Evolutionary conservation across 352 stramenopile genomes (phyloP).

Genomic region (Peronospora belbahrii): DNA sequence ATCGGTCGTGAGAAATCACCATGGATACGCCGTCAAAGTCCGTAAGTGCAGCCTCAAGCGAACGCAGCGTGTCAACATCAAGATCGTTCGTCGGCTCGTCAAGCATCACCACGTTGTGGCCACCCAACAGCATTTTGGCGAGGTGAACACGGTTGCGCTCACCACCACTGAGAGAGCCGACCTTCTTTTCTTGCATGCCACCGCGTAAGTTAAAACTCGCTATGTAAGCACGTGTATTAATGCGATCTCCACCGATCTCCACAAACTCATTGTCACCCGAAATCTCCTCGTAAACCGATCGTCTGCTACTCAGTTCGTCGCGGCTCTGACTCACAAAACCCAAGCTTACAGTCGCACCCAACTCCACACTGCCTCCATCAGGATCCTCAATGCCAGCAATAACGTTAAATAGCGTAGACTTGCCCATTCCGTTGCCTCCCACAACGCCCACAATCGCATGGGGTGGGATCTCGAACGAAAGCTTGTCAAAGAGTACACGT

Average conservation of each 20-base stretch:
- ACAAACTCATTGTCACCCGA: slow-evolving; percentile 82
- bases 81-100: slow-evolving; percentile 86
- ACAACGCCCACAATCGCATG: slow-evolving; percentile 95
- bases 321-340: slow-evolving; percentile 76
- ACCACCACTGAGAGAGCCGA: slow-evolving; percentile 64
- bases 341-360: slow-evolving; percentile 73
- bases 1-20: slow-evolving; percentile 94
- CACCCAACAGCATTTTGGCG: slow-evolving; percentile 76
- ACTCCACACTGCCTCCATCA: slow-evolving; percentile 68
- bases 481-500: slow-evolving; percentile 89
- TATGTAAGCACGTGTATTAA: slow-evolving; percentile 83
- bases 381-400: slow-evolving; percentile 87
- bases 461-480: slow-evolving; percentile 91
- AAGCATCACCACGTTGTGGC: slow-evolving; percentile 84
- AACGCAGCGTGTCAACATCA: slow-evolving; percentile 80
- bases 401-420: slow-evolving; percentile 95
- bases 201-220: slow-evolving; percentile 81
- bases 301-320: slow-evolving; percentile 52
- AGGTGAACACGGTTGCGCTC: slow-evolving; percentile 83
- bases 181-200: slow-evolving; percentile 80
- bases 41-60: slow-evolving; percentile 79
- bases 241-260: slow-evolving; percentile 60
- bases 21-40: slow-evolving; percentile 90
- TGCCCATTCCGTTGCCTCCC: slow-evolving; percentile 96
- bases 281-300: slow-evolving; percentile 81